Evolutionary conservation across 2,329 filamentous ascomycete species (phyloP).

Genomic region (Colletotrichum ledebouriae): DNA sequence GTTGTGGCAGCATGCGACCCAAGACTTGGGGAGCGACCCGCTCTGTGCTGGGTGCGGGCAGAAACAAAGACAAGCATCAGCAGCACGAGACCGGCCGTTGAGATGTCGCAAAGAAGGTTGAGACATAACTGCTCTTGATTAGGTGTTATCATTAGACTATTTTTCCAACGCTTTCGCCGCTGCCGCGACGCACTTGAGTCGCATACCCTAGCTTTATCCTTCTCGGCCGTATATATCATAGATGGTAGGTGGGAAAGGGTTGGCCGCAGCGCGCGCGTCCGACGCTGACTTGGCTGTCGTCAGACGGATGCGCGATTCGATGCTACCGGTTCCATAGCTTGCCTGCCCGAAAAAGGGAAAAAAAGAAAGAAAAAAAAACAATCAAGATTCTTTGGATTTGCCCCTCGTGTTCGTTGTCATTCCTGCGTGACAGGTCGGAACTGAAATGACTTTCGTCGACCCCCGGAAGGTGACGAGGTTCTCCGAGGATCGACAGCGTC

Average conservation of each 20-base stretch:
- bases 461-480: constrained; percentile 2
- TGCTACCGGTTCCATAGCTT: constrained; percentile 16
- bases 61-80: constrained; percentile 20
- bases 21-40: constrained; percentile 16
- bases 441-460: neutral
- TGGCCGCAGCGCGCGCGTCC: constrained; percentile 15
- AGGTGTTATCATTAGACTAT: constrained; percentile 31
- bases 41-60: constrained; percentile 3
- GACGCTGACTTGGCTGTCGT: constrained; percentile 22
- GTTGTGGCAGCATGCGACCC: constrained; percentile 22
- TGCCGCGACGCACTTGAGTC: neutral
- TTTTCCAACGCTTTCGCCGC: constrained; percentile 23
- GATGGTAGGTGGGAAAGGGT: constrained; percentile 5
- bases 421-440: constrained; percentile 22
- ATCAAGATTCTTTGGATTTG: constrained; percentile 8
- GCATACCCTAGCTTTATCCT: constrained; percentile 10
- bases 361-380: constrained; percentile 3
- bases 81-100: constrained; percentile 30
- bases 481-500: constrained; percentile 14
- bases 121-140: constrained; percentile 35
- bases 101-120: constrained; percentile 37
- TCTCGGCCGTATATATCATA: constrained; percentile 30
- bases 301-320: constrained; percentile 6
- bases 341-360: constrained; percentile 8
- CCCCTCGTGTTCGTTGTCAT: constrained; percentile 31